These are phyloP conservation scores for Cocos nucifera DNA, from an alignment of 176 grass and related monocot genomes.

Conservation along the genomic window DNA sequence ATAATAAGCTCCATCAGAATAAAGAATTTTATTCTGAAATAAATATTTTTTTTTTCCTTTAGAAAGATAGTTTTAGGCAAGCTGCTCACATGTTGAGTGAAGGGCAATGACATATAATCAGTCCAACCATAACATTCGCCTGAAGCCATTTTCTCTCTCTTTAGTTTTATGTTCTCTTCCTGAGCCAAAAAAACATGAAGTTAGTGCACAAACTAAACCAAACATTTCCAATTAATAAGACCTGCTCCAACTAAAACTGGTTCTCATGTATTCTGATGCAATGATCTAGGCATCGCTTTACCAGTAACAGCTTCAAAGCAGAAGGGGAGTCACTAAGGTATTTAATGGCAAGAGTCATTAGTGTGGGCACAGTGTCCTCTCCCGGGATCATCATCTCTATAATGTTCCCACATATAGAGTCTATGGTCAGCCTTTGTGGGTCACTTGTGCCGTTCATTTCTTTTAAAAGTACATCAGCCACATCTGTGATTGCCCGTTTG, in stretches of 20 bases:
- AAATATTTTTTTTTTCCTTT: too few species aligned
- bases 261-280: too few species aligned
- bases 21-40: too few species aligned
- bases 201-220: too few species aligned
- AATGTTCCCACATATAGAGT: neutral
- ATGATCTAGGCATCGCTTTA: too few species aligned
- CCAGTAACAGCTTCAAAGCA: too few species aligned
- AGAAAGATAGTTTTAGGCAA: neutral
- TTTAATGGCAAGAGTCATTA: neutral
- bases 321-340: too few species aligned
- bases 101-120: constrained; percentile 12
- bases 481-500: neutral
- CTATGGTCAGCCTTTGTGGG: neutral
- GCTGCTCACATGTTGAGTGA: constrained; percentile 10
- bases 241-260: too few species aligned
- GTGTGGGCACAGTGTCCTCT: neutral
- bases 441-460: neutral
- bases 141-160: neutral
- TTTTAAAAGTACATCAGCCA: neutral
- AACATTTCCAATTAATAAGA: too few species aligned
- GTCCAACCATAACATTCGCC: constrained; percentile 5
- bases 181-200: too few species aligned
- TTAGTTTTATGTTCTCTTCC: constrained; percentile 2
- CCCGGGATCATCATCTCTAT: constrained; percentile 16
- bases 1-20: too few species aligned